Percentiles rank a stretch among this genome's conserved stretches.
Conservation (phyloP, 345 rosid genomes). For the Hevea brasiliensis region DNA sequence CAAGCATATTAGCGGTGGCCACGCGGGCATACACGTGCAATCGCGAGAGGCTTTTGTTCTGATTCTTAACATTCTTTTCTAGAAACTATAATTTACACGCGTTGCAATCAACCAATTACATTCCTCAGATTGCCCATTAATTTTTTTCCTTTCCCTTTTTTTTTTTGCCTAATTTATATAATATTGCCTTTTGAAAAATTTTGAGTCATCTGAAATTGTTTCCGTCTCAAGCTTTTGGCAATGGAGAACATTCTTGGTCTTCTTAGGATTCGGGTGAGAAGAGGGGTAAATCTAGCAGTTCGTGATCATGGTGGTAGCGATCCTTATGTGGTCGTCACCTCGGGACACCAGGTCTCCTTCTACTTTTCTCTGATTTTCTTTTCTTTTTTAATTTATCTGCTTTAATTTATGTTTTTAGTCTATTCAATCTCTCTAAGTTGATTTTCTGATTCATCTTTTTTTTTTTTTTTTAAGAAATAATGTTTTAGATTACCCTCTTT, state of each 20-base stretch:
- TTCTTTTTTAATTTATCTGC: neutral
- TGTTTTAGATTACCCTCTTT: no score
- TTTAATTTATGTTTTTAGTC: neutral
- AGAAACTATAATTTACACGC: no score
- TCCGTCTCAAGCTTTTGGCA: neutral
- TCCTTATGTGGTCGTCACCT: slow-evolving; percentile 39
- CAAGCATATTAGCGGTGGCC: no score
- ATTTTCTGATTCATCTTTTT: neutral
- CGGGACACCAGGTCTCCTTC: slow-evolving; percentile 21
- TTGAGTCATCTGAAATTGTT: neutral
- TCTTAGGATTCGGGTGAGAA: slow-evolving; percentile 28
- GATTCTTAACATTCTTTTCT: no score
- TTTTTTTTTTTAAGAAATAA: no score
- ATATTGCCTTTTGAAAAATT: no score
- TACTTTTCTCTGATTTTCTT: neutral
- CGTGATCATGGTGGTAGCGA: slow-evolving; percentile 42
- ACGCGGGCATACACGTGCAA: no score
- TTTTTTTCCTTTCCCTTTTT: no score
- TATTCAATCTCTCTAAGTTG: neutral
- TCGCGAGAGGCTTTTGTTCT: no score
- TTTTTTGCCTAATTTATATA: no score
- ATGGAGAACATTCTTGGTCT: slow-evolving; percentile 39
- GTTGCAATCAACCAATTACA: no score
- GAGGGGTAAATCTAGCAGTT: slow-evolving; percentile 39
- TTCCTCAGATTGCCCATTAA: no score